These are phyloP conservation scores for Ustilago cynodontis DNA, from an alignment of 1,284 basidiomycete genomes.

Conservation along the genomic window DNA sequence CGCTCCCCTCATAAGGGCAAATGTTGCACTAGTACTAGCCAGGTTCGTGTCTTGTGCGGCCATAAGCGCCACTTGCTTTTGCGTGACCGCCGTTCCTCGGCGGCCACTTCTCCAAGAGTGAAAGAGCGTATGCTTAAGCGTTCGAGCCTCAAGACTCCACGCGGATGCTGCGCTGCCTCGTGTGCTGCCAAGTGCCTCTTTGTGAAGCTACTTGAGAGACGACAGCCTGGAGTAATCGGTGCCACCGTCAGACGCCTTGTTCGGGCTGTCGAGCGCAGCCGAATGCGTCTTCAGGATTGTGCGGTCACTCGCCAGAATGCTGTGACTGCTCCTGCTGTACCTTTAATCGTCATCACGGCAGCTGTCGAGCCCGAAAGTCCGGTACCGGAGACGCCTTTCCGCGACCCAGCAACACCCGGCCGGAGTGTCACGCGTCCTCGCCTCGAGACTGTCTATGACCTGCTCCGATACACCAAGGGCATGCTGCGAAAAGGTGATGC, in stretches of 20 bases:
- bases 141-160: neutral
- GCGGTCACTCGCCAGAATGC: neutral
- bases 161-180: neutral
- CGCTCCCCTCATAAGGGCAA: neutral
- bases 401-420: neutral
- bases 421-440: neutral
- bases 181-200: conserved; percentile 4
- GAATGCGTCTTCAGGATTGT: neutral
- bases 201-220: conserved; percentile 6
- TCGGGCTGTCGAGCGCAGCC: neutral
- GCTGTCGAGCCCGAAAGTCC: neutral
- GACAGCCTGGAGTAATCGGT: neutral
- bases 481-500: neutral
- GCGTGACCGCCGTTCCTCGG: neutral
- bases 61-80: conserved; percentile 10
- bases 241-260: neutral
- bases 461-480: neutral
- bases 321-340: neutral
- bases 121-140: neutral
- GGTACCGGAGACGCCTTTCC: neutral
- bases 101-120: neutral
- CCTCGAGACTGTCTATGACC: neutral
- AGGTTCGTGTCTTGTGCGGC: conserved; percentile 9
- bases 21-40: neutral
- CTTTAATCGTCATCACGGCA: conserved; percentile 18